Evolutionary conservation across 768 basidiomycete species (phyloP).

Genomic region (Boletus barrowsii): DNA sequence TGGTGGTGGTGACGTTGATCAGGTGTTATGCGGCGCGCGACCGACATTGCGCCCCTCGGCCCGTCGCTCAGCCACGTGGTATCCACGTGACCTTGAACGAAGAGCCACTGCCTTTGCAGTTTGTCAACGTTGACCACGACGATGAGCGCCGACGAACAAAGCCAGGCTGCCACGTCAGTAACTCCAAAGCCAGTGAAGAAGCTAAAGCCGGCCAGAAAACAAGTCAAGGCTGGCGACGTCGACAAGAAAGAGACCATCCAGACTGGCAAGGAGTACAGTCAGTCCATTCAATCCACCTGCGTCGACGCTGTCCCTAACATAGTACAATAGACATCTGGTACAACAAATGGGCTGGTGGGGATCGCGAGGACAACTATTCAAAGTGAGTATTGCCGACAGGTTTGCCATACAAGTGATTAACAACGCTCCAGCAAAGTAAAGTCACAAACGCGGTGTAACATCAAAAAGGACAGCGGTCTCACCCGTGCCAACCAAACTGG

Average conservation of each 20-base stretch:
- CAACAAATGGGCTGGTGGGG: constrained; percentile 99
- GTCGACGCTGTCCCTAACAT: constrained; percentile 5
- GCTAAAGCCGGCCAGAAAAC: constrained; percentile 88
- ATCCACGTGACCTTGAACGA: constrained; percentile 20
- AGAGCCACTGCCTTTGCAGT: not conserved
- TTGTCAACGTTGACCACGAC: constrained; percentile 8
- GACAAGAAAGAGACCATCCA: constrained; percentile 86
- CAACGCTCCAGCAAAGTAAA: constrained; percentile 71
- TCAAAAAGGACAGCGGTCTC: constrained; percentile 85
- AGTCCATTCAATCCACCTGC: constrained; percentile 29
- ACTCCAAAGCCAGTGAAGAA: constrained; percentile 50
- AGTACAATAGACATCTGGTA: constrained; percentile 84
- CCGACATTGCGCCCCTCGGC: constrained; percentile 6
- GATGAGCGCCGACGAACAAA: constrained; percentile 34
- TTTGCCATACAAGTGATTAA: constrained; percentile 2
- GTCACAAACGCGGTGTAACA: constrained; percentile 87
- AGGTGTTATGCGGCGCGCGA: constrained; percentile 3
- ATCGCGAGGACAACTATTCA: constrained; percentile 93
- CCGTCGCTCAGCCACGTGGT: constrained; percentile 18
- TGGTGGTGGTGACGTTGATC: constrained; percentile 7
- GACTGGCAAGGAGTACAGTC: constrained; percentile 96
- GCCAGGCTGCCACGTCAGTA: constrained; percentile 10
- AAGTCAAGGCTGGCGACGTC: constrained; percentile 87
- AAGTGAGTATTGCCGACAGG: constrained; percentile 53
- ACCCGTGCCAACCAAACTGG: constrained; percentile 94